These are phyloP conservation scores for Clitopilus hobsonii DNA, from an alignment of 768 basidiomycete species.

Conservation along the genomic window DNA sequence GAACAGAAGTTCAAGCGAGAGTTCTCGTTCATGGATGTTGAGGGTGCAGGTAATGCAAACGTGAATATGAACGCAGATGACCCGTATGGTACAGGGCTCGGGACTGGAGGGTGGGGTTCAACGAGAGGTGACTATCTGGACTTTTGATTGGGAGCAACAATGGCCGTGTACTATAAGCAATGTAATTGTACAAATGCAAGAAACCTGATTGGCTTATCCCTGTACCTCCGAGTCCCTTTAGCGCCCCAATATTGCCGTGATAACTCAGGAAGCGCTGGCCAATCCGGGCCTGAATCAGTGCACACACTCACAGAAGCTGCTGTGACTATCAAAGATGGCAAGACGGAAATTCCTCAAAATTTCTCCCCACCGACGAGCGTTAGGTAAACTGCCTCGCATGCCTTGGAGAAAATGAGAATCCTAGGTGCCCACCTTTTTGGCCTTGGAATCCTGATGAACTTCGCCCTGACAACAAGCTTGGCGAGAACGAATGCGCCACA, in stretches of 20 bases:
- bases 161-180: not conserved
- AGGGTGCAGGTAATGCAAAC: conserved; percentile 22
- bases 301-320: too few species aligned
- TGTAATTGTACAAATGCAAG: not conserved
- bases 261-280: too few species aligned
- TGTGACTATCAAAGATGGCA: too few species aligned
- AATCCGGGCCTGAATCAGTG: too few species aligned
- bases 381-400: too few species aligned
- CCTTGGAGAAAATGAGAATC: too few species aligned
- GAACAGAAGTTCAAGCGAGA: conserved; percentile 79
- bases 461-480: too few species aligned
- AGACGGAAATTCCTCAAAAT: too few species aligned
- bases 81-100: conserved; percentile 37
- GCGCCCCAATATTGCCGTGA: not conserved
- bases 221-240: not conserved
- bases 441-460: too few species aligned
- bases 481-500: too few species aligned
- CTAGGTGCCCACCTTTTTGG: too few species aligned
- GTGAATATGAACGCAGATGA: conserved; percentile 32
- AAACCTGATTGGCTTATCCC: not conserved
- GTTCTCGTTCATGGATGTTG: conserved; percentile 74
- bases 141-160: conserved; percentile 12
- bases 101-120: conserved; percentile 14
- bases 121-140: conserved; percentile 19
- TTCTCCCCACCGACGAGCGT: too few species aligned